Evolutionary conservation across 192 early-diverging fungal species (phyloP).

Genomic region (Spizellomyces punctatus): DNA sequence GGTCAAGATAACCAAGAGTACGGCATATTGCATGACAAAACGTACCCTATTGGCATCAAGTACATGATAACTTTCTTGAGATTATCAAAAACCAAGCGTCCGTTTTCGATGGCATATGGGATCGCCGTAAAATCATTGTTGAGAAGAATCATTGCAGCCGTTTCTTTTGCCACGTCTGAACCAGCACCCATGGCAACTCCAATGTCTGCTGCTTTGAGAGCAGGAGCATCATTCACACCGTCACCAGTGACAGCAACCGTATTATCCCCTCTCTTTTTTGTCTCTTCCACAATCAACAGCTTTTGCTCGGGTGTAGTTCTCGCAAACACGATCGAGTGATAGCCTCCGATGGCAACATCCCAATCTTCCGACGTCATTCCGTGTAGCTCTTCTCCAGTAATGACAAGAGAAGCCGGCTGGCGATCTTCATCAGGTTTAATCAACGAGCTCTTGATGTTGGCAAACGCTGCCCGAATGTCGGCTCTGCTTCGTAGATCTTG

Average conservation of each 20-base stretch:
- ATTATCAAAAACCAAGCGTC: constrained; percentile 85
- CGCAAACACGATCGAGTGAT: constrained; percentile 84
- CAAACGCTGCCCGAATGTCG: not conserved
- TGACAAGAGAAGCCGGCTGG: constrained; percentile 26
- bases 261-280: constrained; percentile 65
- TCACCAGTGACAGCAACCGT: constrained; percentile 91
- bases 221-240: constrained; percentile 90
- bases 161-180: constrained; percentile 64
- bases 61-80: constrained; percentile 86
- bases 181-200: constrained; percentile 87
- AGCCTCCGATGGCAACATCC: constrained; percentile 60
- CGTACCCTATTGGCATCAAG: constrained; percentile 65
- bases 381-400: constrained; percentile 68
- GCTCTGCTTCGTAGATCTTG: constrained; percentile 22
- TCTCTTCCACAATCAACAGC: constrained; percentile 61
- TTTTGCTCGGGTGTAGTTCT: constrained; percentile 90
- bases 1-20: not conserved
- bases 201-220: constrained; percentile 88
- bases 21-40: not conserved
- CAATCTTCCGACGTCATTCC: constrained; percentile 51
- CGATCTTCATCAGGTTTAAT: not conserved
- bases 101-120: constrained; percentile 74
- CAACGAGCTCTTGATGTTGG: not conserved
- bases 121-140: constrained; percentile 70
- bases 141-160: constrained; percentile 49